Conservation (phyloP, 192 early-diverging fungal species). For the Podila verticillata region DNA sequence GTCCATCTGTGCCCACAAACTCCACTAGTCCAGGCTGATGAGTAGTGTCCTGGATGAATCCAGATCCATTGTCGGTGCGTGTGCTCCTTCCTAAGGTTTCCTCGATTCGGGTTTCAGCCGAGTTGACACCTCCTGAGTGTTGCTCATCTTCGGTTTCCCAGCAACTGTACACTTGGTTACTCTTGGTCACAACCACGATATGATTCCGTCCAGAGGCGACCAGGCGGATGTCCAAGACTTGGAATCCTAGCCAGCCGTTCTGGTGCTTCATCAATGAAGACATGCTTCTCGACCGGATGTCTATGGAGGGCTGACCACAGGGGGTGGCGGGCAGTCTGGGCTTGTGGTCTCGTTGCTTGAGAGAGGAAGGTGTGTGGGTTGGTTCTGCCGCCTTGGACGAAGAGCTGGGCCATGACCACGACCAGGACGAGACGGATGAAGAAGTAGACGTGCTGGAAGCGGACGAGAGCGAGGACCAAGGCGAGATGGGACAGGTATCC, state of each 20-base stretch:
- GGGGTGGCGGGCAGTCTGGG: background rate
- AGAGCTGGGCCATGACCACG: conserved; percentile 21
- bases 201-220: conserved; percentile 24
- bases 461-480: conserved; percentile 5
- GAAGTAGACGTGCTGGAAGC: background rate
- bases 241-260: conserved; percentile 34
- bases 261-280: conserved; percentile 29
- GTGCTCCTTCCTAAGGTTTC: conserved; percentile 12
- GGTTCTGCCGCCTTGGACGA: background rate
- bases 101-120: conserved; percentile 4
- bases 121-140: background rate
- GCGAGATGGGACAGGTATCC: background rate
- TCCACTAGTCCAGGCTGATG: conserved; percentile 25
- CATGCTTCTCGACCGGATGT: conserved; percentile 38
- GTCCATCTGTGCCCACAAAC: background rate
- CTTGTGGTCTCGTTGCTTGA: background rate
- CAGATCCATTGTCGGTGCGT: background rate
- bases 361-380: background rate
- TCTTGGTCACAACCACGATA: conserved; percentile 31
- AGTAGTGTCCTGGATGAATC: conserved; percentile 21
- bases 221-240: conserved; percentile 21
- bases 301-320: background rate
- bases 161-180: conserved; percentile 38
- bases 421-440: conserved; percentile 27
- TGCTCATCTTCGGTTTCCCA: conserved; percentile 16